Conservation (phyloP, 1,284 basidiomycete genomes). For the Tetrapyrgos nigripes region DNA sequence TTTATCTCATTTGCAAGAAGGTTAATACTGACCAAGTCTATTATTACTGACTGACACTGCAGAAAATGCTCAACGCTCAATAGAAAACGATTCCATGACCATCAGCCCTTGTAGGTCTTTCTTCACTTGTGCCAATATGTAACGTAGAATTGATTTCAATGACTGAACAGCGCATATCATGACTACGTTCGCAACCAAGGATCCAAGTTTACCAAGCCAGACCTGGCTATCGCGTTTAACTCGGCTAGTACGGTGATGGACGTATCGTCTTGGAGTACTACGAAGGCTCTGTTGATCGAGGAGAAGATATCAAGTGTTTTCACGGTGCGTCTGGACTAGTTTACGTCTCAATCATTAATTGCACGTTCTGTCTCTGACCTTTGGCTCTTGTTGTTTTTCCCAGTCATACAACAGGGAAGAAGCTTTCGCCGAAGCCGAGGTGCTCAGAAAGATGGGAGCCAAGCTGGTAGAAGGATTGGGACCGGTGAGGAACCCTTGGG, state of each 20-base stretch:
- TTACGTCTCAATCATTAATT: background rate
- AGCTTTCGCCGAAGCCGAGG: constrained; percentile 28
- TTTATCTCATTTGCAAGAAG: background rate
- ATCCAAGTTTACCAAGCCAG: constrained; percentile 28
- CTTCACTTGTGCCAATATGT: no score
- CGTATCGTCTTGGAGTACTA: background rate
- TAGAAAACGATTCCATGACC: constrained; percentile 20
- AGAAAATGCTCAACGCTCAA: constrained; percentile 15
- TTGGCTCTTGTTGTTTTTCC: background rate
- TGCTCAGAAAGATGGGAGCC: constrained; percentile 28
- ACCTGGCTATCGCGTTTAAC: constrained; percentile 40
- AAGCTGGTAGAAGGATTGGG: constrained; percentile 27
- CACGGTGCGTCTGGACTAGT: constrained; percentile 25
- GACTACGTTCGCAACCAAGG: constrained; percentile 23
- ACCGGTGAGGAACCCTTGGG: constrained; percentile 35
- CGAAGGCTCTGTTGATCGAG: constrained; percentile 23
- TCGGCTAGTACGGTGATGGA: constrained; percentile 27
- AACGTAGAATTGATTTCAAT: no score
- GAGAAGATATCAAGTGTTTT: constrained; percentile 33
- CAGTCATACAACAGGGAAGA: constrained; percentile 38
- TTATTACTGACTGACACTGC: background rate
- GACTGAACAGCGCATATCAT: constrained; percentile 33
- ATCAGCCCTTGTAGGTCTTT: constrained; percentile 17
- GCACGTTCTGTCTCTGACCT: background rate
- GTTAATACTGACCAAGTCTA: no score